A percentile compares a stretch with the other conserved stretches of the same genome.
These are phyloP conservation scores for Geosmithia morbida DNA, from an alignment of 2,329 filamentous ascomycete species.

Conservation along the genomic window DNA sequence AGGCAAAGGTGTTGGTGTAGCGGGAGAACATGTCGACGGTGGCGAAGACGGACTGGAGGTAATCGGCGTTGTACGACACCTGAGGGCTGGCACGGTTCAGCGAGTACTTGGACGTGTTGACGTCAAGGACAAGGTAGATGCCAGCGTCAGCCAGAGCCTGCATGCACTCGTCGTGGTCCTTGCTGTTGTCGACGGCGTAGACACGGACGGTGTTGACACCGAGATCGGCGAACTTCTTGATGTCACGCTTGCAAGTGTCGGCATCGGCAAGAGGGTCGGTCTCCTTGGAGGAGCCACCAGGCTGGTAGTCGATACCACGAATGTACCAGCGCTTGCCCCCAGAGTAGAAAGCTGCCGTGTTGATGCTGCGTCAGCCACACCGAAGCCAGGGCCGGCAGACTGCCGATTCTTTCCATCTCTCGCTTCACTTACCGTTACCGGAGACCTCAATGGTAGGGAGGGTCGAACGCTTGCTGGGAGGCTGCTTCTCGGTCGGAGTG, in stretches of 20 bases:
- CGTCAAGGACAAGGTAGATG: conserved; percentile 84
- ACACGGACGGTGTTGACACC: conserved; percentile 87
- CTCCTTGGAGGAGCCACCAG: conserved; percentile 39
- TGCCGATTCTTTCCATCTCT: too few relatives aligned
- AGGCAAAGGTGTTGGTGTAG: conserved; percentile 77
- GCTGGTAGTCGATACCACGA: conserved; percentile 48
- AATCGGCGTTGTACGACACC: conserved; percentile 72
- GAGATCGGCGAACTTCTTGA: conserved; percentile 67
- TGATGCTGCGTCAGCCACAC: too few relatives aligned
- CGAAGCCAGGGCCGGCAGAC: too few relatives aligned
- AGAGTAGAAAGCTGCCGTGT: conserved; percentile 35
- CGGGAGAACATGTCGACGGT: conserved; percentile 73
- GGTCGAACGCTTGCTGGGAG: conserved; percentile 33
- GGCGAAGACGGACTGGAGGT: conserved; percentile 74
- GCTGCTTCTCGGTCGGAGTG: conserved; percentile 30
- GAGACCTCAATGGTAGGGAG: conserved; percentile 36
- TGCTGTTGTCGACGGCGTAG: conserved; percentile 82
- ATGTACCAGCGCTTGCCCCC: conserved; percentile 41
- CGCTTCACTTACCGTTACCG: conserved; percentile 37
- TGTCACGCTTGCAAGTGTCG: conserved; percentile 60
- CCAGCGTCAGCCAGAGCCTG: conserved; percentile 61
- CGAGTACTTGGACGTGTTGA: conserved; percentile 82
- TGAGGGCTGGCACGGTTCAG: conserved; percentile 68
- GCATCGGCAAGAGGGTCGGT: conserved; percentile 65
- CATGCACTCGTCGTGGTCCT: conserved; percentile 79